phyloP scores from a whole-genome alignment of 2,329 filamentous ascomycete species.

The Cercospora berteroae region DNA sequence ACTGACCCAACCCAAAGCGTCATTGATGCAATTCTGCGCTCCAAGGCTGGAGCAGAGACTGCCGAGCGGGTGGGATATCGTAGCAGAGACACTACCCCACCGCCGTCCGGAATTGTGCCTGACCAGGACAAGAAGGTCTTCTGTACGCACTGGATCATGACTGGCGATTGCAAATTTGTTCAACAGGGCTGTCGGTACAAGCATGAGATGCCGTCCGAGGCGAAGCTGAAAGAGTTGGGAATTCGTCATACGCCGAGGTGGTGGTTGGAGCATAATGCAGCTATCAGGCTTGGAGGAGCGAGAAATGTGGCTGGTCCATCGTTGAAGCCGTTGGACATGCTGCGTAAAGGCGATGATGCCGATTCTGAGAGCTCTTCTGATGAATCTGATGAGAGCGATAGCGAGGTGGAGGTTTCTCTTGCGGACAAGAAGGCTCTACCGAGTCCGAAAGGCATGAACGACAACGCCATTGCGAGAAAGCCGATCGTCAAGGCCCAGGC shows the following conservation, averaged over 20 bases:
- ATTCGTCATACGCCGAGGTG: constrained; percentile 58
- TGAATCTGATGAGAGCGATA: constrained; percentile 4
- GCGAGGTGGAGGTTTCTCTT: not conserved
- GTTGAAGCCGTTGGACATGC: constrained; percentile 27
- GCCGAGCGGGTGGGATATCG: constrained; percentile 34
- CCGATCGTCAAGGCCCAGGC: not conserved
- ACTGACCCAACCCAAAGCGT: constrained; percentile 27
- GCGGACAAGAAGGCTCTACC: not conserved
- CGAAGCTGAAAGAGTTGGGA: constrained; percentile 67
- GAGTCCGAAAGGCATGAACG: not conserved
- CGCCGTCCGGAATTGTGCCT: constrained; percentile 42
- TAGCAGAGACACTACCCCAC: constrained; percentile 20
- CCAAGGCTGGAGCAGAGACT: constrained; percentile 30
- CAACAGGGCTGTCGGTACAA: constrained; percentile 87
- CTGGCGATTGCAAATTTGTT: constrained; percentile 78
- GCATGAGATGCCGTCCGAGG: constrained; percentile 81
- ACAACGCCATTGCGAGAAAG: not conserved
- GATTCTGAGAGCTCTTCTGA: constrained; percentile 17
- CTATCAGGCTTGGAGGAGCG: constrained; percentile 29
- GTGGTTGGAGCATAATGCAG: constrained; percentile 52
- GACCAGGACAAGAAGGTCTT: constrained; percentile 64
- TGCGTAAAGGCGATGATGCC: constrained; percentile 24
- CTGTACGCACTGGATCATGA: constrained; percentile 87
- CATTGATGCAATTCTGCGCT: constrained; percentile 35
- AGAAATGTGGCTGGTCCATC: constrained; percentile 19